These are phyloP conservation scores for Vanrija pseudolonga DNA, from an alignment of 1,284 basidiomycete genomes.

Conservation along the genomic window DNA sequence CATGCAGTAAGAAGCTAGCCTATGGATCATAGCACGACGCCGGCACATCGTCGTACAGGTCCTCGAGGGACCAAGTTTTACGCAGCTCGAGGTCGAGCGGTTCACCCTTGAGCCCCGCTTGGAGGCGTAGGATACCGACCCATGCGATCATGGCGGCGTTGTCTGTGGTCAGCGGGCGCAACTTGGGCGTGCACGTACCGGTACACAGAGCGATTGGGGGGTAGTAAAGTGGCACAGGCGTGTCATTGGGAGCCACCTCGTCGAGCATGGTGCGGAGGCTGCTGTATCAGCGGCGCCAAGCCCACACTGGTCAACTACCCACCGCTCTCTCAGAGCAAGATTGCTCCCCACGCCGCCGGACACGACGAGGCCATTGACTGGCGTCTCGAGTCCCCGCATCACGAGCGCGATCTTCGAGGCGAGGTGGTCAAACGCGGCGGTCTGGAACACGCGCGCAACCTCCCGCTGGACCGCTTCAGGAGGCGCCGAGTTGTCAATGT, in stretches of 20 bases:
- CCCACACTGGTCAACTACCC: conserved; percentile 14
- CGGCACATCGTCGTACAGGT: conserved; percentile 55
- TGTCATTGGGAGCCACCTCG: not conserved
- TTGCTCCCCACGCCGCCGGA: conserved; percentile 92
- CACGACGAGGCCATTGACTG: conserved; percentile 62
- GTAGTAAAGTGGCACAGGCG: conserved; percentile 49
- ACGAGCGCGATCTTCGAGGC: conserved; percentile 68
- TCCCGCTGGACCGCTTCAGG: conserved; percentile 26
- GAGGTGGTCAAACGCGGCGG: conserved; percentile 66
- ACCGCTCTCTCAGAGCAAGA: conserved; percentile 62
- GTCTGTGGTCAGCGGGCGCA: conserved; percentile 54
- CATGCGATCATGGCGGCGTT: conserved; percentile 95
- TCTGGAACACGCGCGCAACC: conserved; percentile 69
- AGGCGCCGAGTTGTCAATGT: conserved; percentile 2
- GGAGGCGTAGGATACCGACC: conserved; percentile 77
- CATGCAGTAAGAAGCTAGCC: conserved; percentile 1
- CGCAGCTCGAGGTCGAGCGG: conserved; percentile 41
- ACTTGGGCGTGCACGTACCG: conserved; percentile 55
- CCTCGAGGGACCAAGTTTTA: conserved; percentile 48
- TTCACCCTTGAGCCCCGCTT: conserved; percentile 59
- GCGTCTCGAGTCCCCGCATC: conserved; percentile 50
- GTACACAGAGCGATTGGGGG: conserved; percentile 77
- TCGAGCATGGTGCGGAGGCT: conserved; percentile 25
- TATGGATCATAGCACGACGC: conserved; percentile 1
- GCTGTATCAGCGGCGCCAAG: conserved; percentile 1